phyloP scores from a whole-genome alignment of 2,329 filamentous ascomycete genomes.

The Xylariaceae sp. region DNA sequence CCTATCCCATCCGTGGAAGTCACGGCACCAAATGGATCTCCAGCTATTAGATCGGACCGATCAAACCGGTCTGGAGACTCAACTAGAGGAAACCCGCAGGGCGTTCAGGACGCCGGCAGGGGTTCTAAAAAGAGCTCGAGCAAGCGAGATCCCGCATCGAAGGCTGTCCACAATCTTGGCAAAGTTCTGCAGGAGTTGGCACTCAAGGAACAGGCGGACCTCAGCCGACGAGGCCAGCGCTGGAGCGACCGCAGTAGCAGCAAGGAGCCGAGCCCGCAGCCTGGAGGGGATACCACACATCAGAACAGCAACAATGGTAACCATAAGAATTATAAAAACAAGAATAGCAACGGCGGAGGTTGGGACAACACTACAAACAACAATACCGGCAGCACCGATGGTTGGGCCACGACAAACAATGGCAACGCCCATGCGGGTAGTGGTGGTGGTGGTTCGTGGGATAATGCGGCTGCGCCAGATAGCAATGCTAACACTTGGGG shows the following conservation, averaged over 20 bases:
- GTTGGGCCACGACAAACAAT: conserved; percentile 7
- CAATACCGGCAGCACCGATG: background rate
- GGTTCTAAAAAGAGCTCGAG: conserved; percentile 13
- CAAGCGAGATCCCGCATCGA: conserved; percentile 3
- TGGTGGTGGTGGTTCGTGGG: conserved; percentile 4
- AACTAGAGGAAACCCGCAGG: conserved; percentile 7
- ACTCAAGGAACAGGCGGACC: conserved; percentile 11
- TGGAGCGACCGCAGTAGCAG: conserved; percentile 16
- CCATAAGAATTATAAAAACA: conserved; percentile 9
- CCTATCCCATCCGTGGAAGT: conserved; percentile 18
- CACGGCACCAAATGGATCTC: conserved; percentile 7
- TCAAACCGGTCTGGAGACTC: background rate
- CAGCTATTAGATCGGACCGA: conserved; percentile 1
- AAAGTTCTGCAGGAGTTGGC: conserved; percentile 11
- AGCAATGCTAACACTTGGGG: conserved; percentile 7
- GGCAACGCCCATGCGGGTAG: background rate
- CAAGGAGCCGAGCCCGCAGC: conserved; percentile 17
- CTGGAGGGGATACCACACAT: background rate
- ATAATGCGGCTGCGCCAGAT: conserved; percentile 3
- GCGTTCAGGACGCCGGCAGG: conserved; percentile 20
- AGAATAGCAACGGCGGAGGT: conserved; percentile 6
- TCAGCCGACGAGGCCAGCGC: conserved; percentile 16
- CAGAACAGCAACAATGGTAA: background rate
- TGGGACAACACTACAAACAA: conserved; percentile 5
- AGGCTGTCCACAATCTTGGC: background rate